Evolutionary conservation across 371 early-diverging fungal species (phyloP), one percentile per base, ranked within the genome.

Genomic region (Lichtheimia ornata): DNA sequence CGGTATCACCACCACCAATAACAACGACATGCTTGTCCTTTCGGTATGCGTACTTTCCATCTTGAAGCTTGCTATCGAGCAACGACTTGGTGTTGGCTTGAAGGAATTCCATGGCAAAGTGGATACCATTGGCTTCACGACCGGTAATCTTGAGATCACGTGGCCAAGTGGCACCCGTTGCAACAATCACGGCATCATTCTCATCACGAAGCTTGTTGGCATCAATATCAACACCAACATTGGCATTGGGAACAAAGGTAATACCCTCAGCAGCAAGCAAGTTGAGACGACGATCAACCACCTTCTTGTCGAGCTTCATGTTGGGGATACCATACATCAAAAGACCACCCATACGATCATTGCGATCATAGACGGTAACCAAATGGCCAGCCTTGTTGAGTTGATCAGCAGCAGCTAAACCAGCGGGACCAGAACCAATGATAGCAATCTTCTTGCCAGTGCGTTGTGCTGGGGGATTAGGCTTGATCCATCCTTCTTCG

Each of bases 251-350:
- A 20, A 93, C 88, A 79, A 97, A 97, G 30, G 72, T 76, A 41
- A 98, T 84, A 50, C 97, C 98, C 77, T 98, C 97, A 9, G 88
- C 91, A 3, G 88, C 92, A 79, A 98, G 76, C 64, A 96, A 86
- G 61, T 97, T 94, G 53, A 96, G 77, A 64, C 98, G 93, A 47
- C 98, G 88, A 70, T 94, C 92, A 41, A 98, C 97, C 59, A 95
- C 70, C 57, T 82, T 82, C 87, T 97, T 97, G 79, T 98, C 97
- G 27, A 98, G 89, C 86, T 98, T 98, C 98, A 98, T 98, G 84
- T 98, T 97, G 59, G 98, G 98, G 62, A 98, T 98, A 66, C 98
- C 98, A 74, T 98, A 98, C 89, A 94, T 94, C 67, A 98, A 82
- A 55, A 98, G 78, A 56, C 98, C 98, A 71, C 98, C 98, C 62